Evolutionary conservation across 495 filamentous ascomycete species (phyloP).

Genomic region (Pseudoneurospora amorphoporcata): DNA sequence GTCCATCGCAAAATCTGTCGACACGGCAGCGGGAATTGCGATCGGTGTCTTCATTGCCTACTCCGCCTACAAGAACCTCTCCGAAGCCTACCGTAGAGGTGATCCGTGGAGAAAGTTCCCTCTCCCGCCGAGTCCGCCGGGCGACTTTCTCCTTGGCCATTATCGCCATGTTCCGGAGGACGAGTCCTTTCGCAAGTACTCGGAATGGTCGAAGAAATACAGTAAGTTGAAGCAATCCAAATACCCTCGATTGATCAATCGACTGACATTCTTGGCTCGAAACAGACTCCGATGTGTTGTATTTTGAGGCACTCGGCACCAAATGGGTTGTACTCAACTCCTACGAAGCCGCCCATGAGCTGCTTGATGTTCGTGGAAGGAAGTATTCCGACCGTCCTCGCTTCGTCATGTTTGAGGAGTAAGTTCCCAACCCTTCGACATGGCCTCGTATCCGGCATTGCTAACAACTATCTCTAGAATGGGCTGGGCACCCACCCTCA

Average conservation of each 20-base stretch:
- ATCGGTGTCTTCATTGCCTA: not conserved
- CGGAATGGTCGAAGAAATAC: conserved; percentile 29
- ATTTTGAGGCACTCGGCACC: conserved; percentile 32
- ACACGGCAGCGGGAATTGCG: not conserved
- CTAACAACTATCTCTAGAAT: conserved; percentile 15
- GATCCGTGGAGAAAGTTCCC: conserved; percentile 3
- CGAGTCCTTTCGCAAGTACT: conserved; percentile 31
- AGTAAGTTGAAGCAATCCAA: conserved; percentile 13
- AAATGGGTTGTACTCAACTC: conserved; percentile 34
- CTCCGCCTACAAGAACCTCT: not conserved
- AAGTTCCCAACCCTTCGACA: not conserved
- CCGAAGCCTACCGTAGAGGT: not conserved
- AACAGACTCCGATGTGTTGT: conserved; percentile 25
- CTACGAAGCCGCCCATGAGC: conserved; percentile 26
- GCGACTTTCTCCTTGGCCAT: conserved; percentile 32
- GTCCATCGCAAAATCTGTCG: not conserved
- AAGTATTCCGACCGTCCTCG: conserved; percentile 35
- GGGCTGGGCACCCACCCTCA: conserved; percentile 37
- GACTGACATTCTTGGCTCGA: not conserved
- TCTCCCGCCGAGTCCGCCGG: conserved; percentile 30
- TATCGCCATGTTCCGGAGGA: conserved; percentile 28
- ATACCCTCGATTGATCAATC: not conserved
- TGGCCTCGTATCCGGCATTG: not conserved
- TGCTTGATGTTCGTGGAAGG: conserved; percentile 34
- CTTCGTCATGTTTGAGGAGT: conserved; percentile 40